phyloP scores from a whole-genome alignment of 1,139 yeast genomes.

The Nakaseomyces sp. region DNA sequence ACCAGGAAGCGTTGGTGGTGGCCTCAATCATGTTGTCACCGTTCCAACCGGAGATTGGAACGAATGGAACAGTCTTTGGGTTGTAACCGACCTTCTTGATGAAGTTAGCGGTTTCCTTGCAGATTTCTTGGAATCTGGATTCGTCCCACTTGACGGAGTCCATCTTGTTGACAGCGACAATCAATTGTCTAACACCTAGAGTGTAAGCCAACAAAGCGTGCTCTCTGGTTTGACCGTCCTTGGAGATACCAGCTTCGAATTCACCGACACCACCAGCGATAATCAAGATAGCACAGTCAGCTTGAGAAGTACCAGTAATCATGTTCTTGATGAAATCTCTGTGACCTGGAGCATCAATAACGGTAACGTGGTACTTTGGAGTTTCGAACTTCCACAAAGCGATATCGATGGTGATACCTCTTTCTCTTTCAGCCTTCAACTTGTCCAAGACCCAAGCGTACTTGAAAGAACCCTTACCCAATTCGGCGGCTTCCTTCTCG shows the following conservation, averaged over 20 bases:
- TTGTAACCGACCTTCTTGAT: constrained; percentile 90
- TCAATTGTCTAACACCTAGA: constrained; percentile 89
- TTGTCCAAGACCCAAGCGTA: constrained; percentile 97
- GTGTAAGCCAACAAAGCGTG: constrained; percentile 97
- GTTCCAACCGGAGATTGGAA: constrained; percentile 92
- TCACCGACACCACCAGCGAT: constrained; percentile 98
- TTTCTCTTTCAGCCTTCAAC: constrained; percentile 95
- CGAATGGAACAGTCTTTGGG: constrained; percentile 88
- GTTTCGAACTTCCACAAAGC: constrained; percentile 96
- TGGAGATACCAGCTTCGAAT: constrained; percentile 97
- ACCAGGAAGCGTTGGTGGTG: constrained; percentile 79
- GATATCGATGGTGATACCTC: constrained; percentile 94
- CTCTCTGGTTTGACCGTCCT: constrained; percentile 98
- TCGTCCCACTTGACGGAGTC: constrained; percentile 84
- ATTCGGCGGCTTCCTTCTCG: constrained; percentile 98
- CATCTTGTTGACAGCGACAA: constrained; percentile 92
- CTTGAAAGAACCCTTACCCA: constrained; percentile 97
- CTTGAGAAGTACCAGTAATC: constrained; percentile 93
- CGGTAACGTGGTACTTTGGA: constrained; percentile 88
- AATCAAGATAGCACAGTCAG: constrained; percentile 93
- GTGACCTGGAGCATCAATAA: constrained; percentile 94
- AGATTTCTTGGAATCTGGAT: constrained; percentile 70
- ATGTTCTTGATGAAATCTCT: constrained; percentile 94
- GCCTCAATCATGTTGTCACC: constrained; percentile 91
- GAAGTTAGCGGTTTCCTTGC: constrained; percentile 80